Conservation (phyloP, 371 early-diverging fungal genomes). For the Apophysomyces variabilis region DNA sequence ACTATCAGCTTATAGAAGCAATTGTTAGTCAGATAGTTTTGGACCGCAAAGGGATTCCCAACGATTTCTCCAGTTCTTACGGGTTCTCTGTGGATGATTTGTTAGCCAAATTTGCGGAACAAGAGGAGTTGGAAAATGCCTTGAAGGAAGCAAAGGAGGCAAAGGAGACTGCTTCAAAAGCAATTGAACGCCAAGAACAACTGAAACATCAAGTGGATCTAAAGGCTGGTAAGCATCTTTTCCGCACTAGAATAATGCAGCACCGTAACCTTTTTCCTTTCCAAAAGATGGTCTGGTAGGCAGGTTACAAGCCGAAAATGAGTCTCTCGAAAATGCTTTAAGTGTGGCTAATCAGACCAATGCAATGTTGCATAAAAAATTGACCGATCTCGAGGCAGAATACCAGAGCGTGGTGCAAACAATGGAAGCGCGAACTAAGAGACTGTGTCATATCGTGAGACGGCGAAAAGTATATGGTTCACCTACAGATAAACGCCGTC, state of each 20-base stretch:
- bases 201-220: conserved; percentile 53
- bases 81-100: conserved; percentile 73
- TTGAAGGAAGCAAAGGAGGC: conserved; percentile 71
- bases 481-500: conserved; percentile 20
- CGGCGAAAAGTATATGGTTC: conserved; percentile 27
- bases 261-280: not conserved
- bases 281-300: conserved; percentile 40
- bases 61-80: conserved; percentile 53
- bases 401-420: conserved; percentile 40
- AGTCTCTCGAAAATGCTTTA: conserved; percentile 35
- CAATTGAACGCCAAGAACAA: conserved; percentile 50
- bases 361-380: conserved; percentile 35
- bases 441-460: conserved; percentile 38
- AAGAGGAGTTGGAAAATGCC: conserved; percentile 75
- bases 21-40: conserved; percentile 78
- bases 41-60: conserved; percentile 65
- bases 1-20: conserved; percentile 79
- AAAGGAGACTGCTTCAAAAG: conserved; percentile 36
- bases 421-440: conserved; percentile 47
- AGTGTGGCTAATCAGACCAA: conserved; percentile 42
- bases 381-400: conserved; percentile 44
- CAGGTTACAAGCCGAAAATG: conserved; percentile 33
- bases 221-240: conserved; percentile 26
- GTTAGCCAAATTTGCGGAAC: conserved; percentile 77
- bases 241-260: no score